Base-by-base conservation (phyloP, 345 rosid genomes). In the Murraya koenigii region DNA sequence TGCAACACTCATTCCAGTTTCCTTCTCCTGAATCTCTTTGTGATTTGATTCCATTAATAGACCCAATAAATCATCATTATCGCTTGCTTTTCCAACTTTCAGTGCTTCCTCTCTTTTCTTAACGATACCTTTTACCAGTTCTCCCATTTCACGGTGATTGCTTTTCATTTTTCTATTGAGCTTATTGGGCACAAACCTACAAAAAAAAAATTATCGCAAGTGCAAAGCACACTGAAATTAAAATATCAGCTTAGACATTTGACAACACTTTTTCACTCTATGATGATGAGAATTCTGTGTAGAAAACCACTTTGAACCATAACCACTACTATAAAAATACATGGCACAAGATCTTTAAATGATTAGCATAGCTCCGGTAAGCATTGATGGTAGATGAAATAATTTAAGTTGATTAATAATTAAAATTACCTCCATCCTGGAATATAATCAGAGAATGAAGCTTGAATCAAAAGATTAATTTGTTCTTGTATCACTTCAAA, bases 401-500 rank as follows among this genome's bases (percentile, higher is more conserved):
- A 33, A 6, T 19, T 19, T 4, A 65, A 35, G 25, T 9, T 7
- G 3, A 33, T 65, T 75, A 6, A n/a, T n/a, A n/a, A 35, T 35
- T 75, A 3, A 26, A 20, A 22, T 63, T 84, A 85, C 90, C 90
- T 85, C 88, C 82, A 82, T 58, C 92, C 90, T 0, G 90, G 89
- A 33, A 87, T 67, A 66, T 77, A 75, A 35, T 74, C 60, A 1
- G 78, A 72, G 30, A 7, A 70, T 1, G 61, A 0, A 32, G 2
- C 71, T 69, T 74, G 75, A 4, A 30, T 7, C 1, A 33, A 15
- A n/a, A 81, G 78, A n/a, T 14, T 17, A 30, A 58, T 30, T 66
- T 69, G 84, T 19, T 85, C 84, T 4, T 2, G 79, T 36, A 79
- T 67, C 44, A 85, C 84, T n/a, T 84, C 82, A 63, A 84, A 89